phyloP scores from a whole-genome alignment of 2,329 filamentous ascomycete genomes.

The Arthrobotrys entomopaga region DNA sequence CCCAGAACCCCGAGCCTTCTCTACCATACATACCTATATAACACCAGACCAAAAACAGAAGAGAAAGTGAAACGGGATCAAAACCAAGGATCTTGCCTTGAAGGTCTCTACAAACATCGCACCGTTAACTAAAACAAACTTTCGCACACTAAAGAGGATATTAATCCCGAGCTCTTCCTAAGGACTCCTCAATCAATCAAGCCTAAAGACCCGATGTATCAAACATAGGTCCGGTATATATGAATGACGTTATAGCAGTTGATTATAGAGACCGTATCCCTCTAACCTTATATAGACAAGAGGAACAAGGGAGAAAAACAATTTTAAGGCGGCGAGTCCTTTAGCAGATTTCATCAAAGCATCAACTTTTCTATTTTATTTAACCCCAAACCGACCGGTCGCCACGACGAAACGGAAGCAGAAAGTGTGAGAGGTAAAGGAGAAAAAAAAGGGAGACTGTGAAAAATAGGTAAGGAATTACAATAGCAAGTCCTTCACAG shows the following conservation, averaged over 20 bases:
- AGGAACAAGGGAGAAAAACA: conserved; percentile 9
- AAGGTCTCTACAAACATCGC: conserved; percentile 23
- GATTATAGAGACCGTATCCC: neutral
- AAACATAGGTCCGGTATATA: too few relatives aligned
- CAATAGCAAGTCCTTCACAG: conserved; percentile 51
- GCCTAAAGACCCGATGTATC: conserved; percentile 3
- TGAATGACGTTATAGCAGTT: conserved; percentile 1
- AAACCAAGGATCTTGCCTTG: too few relatives aligned
- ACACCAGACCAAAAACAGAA: conserved; percentile 1
- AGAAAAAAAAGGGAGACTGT: neutral
- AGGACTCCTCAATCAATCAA: too few relatives aligned
- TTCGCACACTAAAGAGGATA: conserved; percentile 12
- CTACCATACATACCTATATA: conserved; percentile 6
- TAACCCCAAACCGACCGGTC: conserved; percentile 23
- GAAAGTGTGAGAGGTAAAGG: neutral
- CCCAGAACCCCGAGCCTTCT: neutral
- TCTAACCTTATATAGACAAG: conserved; percentile 5
- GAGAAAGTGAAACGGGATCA: neutral
- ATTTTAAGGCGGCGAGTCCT: neutral
- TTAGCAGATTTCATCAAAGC: conserved; percentile 24
- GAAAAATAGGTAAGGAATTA: conserved; percentile 13
- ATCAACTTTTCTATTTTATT: conserved; percentile 49
- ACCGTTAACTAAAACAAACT: conserved; percentile 25
- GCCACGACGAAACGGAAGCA: conserved; percentile 10
- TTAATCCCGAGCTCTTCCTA: too few relatives aligned